Evolutionary conservation across 805 yeast species (phyloP), one percentile per base, ranked within the genome.

Genomic region (Starmerella scarabaei): DNA sequence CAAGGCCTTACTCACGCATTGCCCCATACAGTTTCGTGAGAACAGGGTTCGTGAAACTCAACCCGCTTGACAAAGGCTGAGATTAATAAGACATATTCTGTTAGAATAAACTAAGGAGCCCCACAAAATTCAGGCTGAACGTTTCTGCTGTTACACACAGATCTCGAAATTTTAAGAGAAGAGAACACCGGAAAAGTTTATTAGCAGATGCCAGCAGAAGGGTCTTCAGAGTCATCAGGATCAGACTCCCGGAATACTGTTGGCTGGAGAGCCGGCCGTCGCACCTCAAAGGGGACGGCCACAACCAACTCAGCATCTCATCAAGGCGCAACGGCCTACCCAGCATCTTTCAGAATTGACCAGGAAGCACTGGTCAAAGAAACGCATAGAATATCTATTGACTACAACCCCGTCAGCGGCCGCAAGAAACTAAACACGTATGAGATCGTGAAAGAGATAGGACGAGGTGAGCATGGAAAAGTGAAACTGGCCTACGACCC

Each of bases 401-500:
- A 86, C 51, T 85, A 83, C 61, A 94, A 91, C 58, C 96, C 97
- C 0, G 71, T 80, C 4, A 44, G 45, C 19, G 48, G 79, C 45
- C 72, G 91, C 37, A 81, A 86, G 56, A 75, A 79, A 27, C 67
- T 91, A 45, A 91, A 91, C 61, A 76, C 93, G 0, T 91, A 86
- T 57, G 98, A 91, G 59, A 81, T 91, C 28, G 61, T 85, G 23
- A 68, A 71, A 20, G 96, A 86, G 61, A 67, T 91, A 21, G 98
- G 98, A 9, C 69, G 81, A 27, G 98, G 98, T n/a, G 94, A 86
- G 58, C 97, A 88, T 61, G 97, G 98, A n/a, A 88, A 84, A 58
- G 98, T 91, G 32, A 91, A 91, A 58, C 67, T 91, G 16, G 98
- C 93, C 0, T 72, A 72, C 44, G 88, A 86, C 56, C 60, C 77